Conservation (phyloP, 495 filamentous ascomycete genomes). For the Penicillium diatomitis region DNA sequence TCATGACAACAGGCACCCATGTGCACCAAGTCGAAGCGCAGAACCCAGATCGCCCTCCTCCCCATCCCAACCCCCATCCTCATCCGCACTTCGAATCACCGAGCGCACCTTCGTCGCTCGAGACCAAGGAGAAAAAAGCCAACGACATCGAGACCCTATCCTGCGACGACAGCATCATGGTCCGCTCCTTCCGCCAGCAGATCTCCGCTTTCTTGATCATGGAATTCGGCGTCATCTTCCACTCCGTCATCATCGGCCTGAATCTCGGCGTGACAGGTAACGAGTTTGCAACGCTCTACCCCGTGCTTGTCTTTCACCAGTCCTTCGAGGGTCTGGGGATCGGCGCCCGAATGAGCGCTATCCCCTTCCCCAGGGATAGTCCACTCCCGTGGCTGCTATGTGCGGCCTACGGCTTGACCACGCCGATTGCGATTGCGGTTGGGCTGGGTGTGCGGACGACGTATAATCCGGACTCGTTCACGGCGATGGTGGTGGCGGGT, state of each 20-base stretch:
- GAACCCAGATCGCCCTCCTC: neutral
- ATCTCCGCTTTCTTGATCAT: conserved; percentile 41
- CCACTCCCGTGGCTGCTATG: conserved; percentile 31
- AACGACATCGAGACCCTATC: conserved; percentile 11
- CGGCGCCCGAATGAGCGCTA: conserved; percentile 30
- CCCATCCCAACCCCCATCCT: neutral
- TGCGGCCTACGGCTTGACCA: conserved; percentile 28
- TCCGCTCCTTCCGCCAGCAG: conserved; percentile 25
- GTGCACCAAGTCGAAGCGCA: neutral
- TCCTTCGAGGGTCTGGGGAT: conserved; percentile 21
- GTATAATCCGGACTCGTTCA: conserved; percentile 27
- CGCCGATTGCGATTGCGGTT: conserved; percentile 31
- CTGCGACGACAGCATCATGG: conserved; percentile 2
- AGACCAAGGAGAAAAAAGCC: conserved; percentile 2
- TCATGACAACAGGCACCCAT: conserved; percentile 11
- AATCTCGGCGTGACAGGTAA: conserved; percentile 55
- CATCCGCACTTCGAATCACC: neutral
- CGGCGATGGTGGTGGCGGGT: conserved; percentile 31
- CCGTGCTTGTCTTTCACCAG: conserved; percentile 50
- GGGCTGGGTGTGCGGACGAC: conserved; percentile 30
- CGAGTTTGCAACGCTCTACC: conserved; percentile 56
- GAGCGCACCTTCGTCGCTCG: neutral
- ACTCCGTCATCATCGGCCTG: conserved; percentile 64
- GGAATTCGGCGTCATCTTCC: conserved; percentile 66
- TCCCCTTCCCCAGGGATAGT: conserved; percentile 39